A percentile compares a stretch with the other conserved stretches of the same genome.
These are phyloP conservation scores for Cyclaneusma minus DNA, from an alignment of 2,329 filamentous ascomycete genomes.

Conservation along the genomic window DNA sequence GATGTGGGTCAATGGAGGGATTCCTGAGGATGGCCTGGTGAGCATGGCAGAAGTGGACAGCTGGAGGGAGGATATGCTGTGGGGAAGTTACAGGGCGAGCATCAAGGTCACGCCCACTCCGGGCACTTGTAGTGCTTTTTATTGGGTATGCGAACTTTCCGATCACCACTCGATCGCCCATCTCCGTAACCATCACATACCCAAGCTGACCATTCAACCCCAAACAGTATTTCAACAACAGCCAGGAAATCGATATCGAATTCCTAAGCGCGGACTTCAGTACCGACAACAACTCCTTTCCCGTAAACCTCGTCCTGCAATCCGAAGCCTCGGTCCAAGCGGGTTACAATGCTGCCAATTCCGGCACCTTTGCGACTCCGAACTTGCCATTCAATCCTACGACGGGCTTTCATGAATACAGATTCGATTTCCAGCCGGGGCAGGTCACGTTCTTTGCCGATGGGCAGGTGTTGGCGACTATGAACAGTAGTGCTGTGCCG, in stretches of 20 bases:
- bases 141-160: conserved; percentile 39
- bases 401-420: conserved; percentile 57
- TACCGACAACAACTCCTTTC: conserved; percentile 29
- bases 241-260: conserved; percentile 69
- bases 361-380: conserved; percentile 38
- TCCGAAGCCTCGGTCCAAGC: conserved; percentile 39
- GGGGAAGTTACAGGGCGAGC: conserved; percentile 52
- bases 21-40: conserved; percentile 33
- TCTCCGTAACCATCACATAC: background rate
- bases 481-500: conserved; percentile 39
- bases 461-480: conserved; percentile 35
- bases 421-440: conserved; percentile 55
- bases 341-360: conserved; percentile 47
- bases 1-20: conserved; percentile 32
- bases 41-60: conserved; percentile 49
- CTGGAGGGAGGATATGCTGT: conserved; percentile 43
- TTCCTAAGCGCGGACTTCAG: conserved; percentile 56
- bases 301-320: conserved; percentile 64
- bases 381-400: conserved; percentile 53
- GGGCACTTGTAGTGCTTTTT: conserved; percentile 66
- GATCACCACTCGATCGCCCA: background rate
- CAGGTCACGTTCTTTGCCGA: conserved; percentile 57
- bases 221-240: conserved; percentile 57
- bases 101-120: conserved; percentile 45
- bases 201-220: conserved; percentile 5